Percentiles rank a stretch among this genome's conserved stretches.
Conservation (phyloP, 345 rosid species). For the Melastoma malabathricum region DNA sequence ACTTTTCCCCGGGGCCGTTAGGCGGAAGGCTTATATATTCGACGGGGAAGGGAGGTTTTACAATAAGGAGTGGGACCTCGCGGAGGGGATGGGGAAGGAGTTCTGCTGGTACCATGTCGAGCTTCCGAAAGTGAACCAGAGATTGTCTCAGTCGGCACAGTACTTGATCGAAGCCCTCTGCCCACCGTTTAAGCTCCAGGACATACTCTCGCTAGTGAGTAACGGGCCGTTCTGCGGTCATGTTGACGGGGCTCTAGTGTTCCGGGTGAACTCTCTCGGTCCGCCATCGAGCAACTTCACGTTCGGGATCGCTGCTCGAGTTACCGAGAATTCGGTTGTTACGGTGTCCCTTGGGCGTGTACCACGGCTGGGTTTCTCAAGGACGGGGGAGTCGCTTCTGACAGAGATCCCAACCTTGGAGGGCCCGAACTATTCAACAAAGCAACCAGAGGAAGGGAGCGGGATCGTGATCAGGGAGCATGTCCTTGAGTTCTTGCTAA, state of each 20-base stretch:
- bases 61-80: constrained; percentile 73
- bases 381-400: constrained; percentile 62
- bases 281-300: constrained; percentile 67
- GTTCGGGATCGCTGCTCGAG: constrained; percentile 81
- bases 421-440: constrained; percentile 26
- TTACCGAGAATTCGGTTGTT: constrained; percentile 77
- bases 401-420: constrained; percentile 88
- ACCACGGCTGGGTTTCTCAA: constrained; percentile 86
- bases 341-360: constrained; percentile 88
- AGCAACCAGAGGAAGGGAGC: constrained; percentile 42
- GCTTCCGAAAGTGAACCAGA: constrained; percentile 73
- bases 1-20: constrained; percentile 53
- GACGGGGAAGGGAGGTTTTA: constrained; percentile 64
- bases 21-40: constrained; percentile 71
- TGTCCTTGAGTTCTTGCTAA: constrained; percentile 85
- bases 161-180: constrained; percentile 80
- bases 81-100: constrained; percentile 55
- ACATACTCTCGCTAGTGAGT: constrained; percentile 47
- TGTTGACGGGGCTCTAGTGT: constrained; percentile 86
- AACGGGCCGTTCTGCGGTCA: constrained; percentile 89
- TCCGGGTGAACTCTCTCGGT: constrained; percentile 93
- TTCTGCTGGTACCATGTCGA: constrained; percentile 98
- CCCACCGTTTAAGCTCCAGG: constrained; percentile 92
- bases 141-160: constrained; percentile 68
- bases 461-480: constrained; percentile 90